Conservation (phyloP, 148 eudicot genomes). For the Salicornia ramosissima region DNA sequence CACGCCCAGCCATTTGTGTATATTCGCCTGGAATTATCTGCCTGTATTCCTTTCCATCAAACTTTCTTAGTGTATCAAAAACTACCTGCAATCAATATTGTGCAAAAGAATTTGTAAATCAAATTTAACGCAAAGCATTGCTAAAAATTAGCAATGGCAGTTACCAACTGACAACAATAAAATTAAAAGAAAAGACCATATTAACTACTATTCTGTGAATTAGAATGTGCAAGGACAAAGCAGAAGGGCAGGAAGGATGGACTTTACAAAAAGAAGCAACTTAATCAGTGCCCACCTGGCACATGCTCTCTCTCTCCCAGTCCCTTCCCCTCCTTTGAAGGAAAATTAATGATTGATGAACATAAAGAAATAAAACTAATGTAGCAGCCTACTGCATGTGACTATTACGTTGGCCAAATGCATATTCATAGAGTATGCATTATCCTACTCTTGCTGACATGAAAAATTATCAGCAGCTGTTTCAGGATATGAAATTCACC, state of each 20-base stretch:
- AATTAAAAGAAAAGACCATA: too few species aligned
- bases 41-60: slow-evolving; percentile 95
- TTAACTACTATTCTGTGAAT: neutral
- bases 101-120: neutral
- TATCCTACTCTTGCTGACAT: neutral
- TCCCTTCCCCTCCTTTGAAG: neutral
- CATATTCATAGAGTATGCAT: too few species aligned
- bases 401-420: neutral
- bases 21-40: slow-evolving; percentile 97
- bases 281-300: too few species aligned
- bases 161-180: neutral
- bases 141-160: neutral
- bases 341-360: neutral
- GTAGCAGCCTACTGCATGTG: neutral
- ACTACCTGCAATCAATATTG: slow-evolving; percentile 55
- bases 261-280: neutral
- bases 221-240: neutral
- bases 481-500: too few species aligned
- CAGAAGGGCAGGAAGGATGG: neutral
- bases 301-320: neutral
- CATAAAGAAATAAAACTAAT: neutral
- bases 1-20: slow-evolving; percentile 99
- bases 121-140: neutral
- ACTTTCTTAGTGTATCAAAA: slow-evolving; percentile 90
- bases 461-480: neutral